Evolutionary conservation across 768 basidiomycete genomes (phyloP).

Genomic region (Tricholomella constricta): DNA sequence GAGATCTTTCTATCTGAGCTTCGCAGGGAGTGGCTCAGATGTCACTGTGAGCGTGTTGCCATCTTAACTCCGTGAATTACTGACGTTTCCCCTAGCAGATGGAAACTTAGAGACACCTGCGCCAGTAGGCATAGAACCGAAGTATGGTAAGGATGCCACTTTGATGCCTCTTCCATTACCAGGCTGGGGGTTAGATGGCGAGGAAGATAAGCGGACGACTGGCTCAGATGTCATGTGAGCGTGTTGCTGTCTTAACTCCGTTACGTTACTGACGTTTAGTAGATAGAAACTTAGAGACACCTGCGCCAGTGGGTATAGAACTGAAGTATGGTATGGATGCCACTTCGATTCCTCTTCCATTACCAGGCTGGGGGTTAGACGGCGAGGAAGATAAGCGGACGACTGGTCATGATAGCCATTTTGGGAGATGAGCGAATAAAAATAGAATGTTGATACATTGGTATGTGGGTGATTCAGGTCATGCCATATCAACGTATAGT

Average conservation of each 20-base stretch:
- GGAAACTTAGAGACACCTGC: neutral
- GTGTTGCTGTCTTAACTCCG: neutral
- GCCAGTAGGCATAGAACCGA: neutral
- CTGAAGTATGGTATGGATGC: neutral
- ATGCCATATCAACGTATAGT: conserved; percentile 8
- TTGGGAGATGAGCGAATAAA: neutral
- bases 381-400: neutral
- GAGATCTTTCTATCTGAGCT: neutral
- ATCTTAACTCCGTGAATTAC: neutral
- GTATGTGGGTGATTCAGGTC: neutral
- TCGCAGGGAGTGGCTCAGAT: conserved; percentile 1
- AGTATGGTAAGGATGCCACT: neutral
- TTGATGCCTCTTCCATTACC: neutral
- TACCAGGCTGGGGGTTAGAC: neutral
- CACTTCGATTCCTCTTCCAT: neutral
- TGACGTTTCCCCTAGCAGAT: neutral
- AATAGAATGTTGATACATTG: neutral
- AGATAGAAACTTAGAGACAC: neutral
- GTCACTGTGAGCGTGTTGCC: neutral
- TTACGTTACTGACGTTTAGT: neutral
- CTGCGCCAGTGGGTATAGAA: neutral
- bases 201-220: neutral
- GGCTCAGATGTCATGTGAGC: neutral
- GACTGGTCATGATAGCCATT: neutral
- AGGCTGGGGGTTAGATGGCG: neutral